Evolutionary conservation across 1,139 yeast genomes (phyloP).

Genomic region (Casaregolazyma lundiana): DNA sequence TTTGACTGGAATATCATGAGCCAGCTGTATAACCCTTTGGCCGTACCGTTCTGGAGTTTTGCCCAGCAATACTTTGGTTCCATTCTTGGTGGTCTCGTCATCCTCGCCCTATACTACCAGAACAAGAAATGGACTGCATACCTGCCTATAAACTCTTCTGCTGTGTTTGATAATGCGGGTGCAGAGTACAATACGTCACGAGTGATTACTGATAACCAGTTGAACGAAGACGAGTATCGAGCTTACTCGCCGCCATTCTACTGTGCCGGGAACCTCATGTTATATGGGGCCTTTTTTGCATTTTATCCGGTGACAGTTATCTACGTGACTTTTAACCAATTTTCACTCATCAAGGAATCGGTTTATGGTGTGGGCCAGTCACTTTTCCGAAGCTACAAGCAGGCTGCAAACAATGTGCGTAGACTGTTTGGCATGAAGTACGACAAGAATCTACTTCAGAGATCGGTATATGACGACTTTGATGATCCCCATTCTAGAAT

Average conservation of each 20-base stretch:
- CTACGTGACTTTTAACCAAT: constrained; percentile 23
- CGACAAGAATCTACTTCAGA: neutral
- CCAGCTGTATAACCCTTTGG: constrained; percentile 25
- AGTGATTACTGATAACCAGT: constrained; percentile 36
- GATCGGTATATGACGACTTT: constrained; percentile 39
- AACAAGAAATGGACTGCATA: constrained; percentile 49
- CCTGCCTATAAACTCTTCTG: constrained; percentile 50
- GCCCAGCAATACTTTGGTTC: constrained; percentile 41
- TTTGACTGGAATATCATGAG: constrained; percentile 50
- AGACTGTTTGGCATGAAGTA: neutral
- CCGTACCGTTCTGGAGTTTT: constrained; percentile 45
- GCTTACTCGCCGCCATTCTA: constrained; percentile 50
- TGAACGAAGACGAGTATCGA: constrained; percentile 31
- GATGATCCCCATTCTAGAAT: constrained; percentile 51
- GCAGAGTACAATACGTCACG: constrained; percentile 39
- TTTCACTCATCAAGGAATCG: constrained; percentile 17
- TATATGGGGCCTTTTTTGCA: constrained; percentile 55
- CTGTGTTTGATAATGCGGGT: constrained; percentile 47
- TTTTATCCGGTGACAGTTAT: constrained; percentile 43
- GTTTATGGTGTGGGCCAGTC: constrained; percentile 5
- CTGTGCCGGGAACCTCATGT: constrained; percentile 51
- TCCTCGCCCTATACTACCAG: constrained; percentile 42
- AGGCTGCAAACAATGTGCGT: neutral
- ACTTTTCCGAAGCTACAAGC: constrained; percentile 4
- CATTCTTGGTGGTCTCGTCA: constrained; percentile 37